Evolutionary conservation across 208 protist genomes (phyloP), one percentile per base, ranked within the genome.

Genomic region (Jaenimonas drosophilae): DNA sequence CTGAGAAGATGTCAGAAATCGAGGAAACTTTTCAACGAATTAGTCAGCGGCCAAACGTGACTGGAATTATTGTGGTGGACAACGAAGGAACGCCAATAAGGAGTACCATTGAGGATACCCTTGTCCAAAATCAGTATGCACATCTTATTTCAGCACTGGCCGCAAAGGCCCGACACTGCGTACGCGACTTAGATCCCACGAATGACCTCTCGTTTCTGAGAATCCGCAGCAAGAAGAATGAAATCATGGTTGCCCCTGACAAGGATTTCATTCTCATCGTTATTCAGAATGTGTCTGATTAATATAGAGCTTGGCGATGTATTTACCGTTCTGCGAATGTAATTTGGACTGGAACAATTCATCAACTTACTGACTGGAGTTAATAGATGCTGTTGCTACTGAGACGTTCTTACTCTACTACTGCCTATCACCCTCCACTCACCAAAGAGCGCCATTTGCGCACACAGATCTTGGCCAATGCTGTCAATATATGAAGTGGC

Each of bases 201-300:
- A 97, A 98, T 54, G 94, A 97, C 53, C 66, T 98, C 6, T 97
- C 88, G 2, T 98, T 98, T 49, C 58, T 98, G 34, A 74, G 95
- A 3, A 91, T 98, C 36, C 74, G 95, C 4, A 95, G 88, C 23
- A 96, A 97, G 59, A 97, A 97, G 55, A 94, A 97, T 49, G 95
- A 98, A 67, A 97, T 97, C 27, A 96, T 98, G 94, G 88, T 98
- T 2, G 88, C 88, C 29, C 93, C 94, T 17, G 78, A 91, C 37
- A 90, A 93, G 39, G 82, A 95, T 27, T 95, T 90, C 64, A 86
- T 84, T 36, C 67, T 95, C 33, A 95, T 95, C 54, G 88, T 95
- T 27, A 95, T 95, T 60, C 88, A 95, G 51, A 87, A 70, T 38
- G 67, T 93, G 46, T 54, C 66, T 11, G 75, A 87, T 31, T 54